These are phyloP conservation scores for Odontarrhena argentea DNA, from an alignment of 345 rosid genomes.

Conservation along the genomic window DNA sequence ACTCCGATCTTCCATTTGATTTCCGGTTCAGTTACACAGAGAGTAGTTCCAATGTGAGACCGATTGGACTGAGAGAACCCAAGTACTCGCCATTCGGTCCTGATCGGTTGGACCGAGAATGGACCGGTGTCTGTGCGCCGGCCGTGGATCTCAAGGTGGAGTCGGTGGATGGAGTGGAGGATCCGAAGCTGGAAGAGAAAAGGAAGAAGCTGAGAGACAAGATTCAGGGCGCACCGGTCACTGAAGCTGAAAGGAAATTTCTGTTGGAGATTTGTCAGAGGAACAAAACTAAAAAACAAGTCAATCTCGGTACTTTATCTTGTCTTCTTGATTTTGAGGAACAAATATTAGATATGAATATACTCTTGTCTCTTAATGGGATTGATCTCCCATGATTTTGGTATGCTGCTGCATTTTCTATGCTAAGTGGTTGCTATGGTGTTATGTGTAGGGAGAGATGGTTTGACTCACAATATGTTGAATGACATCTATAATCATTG, in stretches of 20 bases:
- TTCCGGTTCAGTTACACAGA: constrained; percentile 90
- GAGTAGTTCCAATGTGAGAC: constrained; percentile 64
- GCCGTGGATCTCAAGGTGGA: constrained; percentile 62
- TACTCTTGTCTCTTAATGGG: no score
- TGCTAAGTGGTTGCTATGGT: constrained; percentile 12
- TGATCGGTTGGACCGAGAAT: constrained; percentile 64
- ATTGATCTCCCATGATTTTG: no score
- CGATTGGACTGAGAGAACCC: constrained; percentile 91
- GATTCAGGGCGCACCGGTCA: constrained; percentile 68
- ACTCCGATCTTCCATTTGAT: constrained; percentile 76
- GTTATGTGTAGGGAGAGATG: constrained; percentile 72
- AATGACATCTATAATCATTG: constrained; percentile 87
- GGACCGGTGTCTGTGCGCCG: constrained; percentile 95
- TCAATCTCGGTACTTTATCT: constrained; percentile 56
- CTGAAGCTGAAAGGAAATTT: constrained; percentile 76
- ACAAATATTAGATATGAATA: no score
- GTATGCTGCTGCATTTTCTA: neutral
- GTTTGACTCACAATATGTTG: constrained; percentile 94
- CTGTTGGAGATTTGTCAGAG: constrained; percentile 71
- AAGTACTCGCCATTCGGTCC: constrained; percentile 97
- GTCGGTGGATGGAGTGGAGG: constrained; percentile 67
- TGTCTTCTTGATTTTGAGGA: no score
- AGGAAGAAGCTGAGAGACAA: constrained; percentile 57
- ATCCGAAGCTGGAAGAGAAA: constrained; percentile 73
- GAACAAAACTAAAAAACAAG: constrained; percentile 66